Percentiles rank a stretch among this genome's conserved stretches.
Evolutionary conservation across 2,329 filamentous ascomycete species (phyloP).

Genomic region (Fusarium nanum): DNA sequence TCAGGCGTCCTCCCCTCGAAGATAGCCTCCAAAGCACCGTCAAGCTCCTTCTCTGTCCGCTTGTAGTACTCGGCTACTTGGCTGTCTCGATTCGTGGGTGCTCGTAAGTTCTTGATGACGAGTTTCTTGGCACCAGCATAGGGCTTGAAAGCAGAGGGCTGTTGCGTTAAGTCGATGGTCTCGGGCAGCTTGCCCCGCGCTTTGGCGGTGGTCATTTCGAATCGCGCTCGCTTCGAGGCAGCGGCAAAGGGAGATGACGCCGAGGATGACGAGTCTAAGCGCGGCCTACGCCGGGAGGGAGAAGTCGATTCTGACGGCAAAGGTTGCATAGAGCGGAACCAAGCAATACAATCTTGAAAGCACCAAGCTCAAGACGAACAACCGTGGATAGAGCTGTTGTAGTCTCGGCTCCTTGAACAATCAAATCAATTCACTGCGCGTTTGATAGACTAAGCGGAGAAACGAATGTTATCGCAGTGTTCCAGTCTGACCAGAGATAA

Average conservation of each 20-base stretch:
- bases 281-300: constrained; percentile 55
- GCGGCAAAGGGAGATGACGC: constrained; percentile 42
- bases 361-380: constrained; percentile 44
- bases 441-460: constrained; percentile 5
- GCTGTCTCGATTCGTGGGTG: constrained; percentile 64
- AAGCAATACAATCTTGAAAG: constrained; percentile 1
- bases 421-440: constrained; percentile 22
- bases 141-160: constrained; percentile 70
- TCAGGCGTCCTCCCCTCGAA: constrained; percentile 73
- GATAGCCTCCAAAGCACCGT: constrained; percentile 77
- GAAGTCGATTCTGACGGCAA: constrained; percentile 46
- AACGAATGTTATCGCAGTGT: background rate
- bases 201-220: constrained; percentile 53
- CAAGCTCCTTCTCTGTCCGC: constrained; percentile 78
- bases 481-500: background rate
- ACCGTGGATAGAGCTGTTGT: constrained; percentile 44
- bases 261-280: constrained; percentile 52
- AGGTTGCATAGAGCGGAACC: constrained; percentile 50
- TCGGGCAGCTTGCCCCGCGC: constrained; percentile 57
- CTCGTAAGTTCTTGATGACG: constrained; percentile 91
- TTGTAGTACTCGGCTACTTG: constrained; percentile 83
- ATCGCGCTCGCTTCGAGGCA: constrained; percentile 50
- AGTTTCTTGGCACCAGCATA: constrained; percentile 84
- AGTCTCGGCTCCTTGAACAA: constrained; percentile 42
- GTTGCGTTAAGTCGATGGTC: constrained; percentile 51